Conservation (phyloP, 768 basidiomycete species). For the Asterophora parasitica region DNA sequence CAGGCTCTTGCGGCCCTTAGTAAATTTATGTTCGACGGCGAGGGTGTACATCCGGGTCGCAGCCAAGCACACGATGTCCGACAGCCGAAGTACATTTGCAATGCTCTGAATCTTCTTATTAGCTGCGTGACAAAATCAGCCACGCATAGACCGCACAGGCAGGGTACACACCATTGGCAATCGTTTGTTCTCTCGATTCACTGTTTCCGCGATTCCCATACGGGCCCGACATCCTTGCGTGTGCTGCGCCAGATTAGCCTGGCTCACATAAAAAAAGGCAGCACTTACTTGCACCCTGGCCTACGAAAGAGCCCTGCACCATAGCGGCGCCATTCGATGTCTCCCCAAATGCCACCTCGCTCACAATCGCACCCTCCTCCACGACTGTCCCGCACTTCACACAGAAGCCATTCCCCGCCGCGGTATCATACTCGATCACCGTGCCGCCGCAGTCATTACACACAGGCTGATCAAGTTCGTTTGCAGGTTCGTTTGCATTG, state of each 20-base stretch:
- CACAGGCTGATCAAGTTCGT: slow-evolving; percentile 38
- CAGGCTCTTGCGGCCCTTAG: slow-evolving; percentile 84
- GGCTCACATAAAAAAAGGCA: background rate
- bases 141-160: background rate
- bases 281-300: slow-evolving; percentile 74
- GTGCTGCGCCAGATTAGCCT: slow-evolving; percentile 41
- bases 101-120: slow-evolving; percentile 80
- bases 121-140: slow-evolving; percentile 39
- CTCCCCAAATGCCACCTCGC: slow-evolving; percentile 95
- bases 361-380: slow-evolving; percentile 91
- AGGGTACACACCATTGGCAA: slow-evolving; percentile 68
- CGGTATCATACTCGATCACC: slow-evolving; percentile 80
- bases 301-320: slow-evolving; percentile 92
- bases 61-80: slow-evolving; percentile 73
- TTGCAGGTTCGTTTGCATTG: too few species aligned
- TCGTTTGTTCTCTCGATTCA: slow-evolving; percentile 88
- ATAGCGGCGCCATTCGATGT: slow-evolving; percentile 88
- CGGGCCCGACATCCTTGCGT: slow-evolving; percentile 76
- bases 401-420: slow-evolving; percentile 84
- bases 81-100: slow-evolving; percentile 70
- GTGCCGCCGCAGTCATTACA: slow-evolving; percentile 80
- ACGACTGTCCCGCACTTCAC: slow-evolving; percentile 84
- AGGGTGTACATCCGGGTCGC: slow-evolving; percentile 89
- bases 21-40: slow-evolving; percentile 92
- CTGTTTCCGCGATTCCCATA: slow-evolving; percentile 74